Evolutionary conservation across 371 early-diverging fungal species (phyloP), one percentile per base, ranked within the genome.

Genomic region (Mucor velutinosus): DNA sequence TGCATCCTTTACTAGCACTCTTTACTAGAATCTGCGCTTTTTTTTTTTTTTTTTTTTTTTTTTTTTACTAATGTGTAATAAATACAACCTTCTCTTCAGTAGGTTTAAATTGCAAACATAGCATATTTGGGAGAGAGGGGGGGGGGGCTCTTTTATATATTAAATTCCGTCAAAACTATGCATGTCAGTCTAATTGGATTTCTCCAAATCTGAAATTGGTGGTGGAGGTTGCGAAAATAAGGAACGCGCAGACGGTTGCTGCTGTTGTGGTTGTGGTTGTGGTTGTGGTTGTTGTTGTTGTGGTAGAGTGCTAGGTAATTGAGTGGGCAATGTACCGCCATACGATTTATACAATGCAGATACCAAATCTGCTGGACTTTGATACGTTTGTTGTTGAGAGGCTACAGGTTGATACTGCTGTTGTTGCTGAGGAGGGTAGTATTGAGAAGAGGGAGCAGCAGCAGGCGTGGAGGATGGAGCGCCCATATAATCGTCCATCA

Each of bases 261-360:
- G 45, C 4, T 29, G 58, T 14, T n/a, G 57, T 57, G 8, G 58
- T 35, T 58, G 58, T 11, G 21, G 33, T 57, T 12, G 58, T 32
- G n/a, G 55, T 21, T 14, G 37, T 1, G 12, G 47, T 7, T 58
- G 33, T 6, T 7, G 25, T 21, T 19, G 35, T 15, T 62, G 62
- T 12, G 51, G 25, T 23, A 51, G 25, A 4, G 51, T 25, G 12
- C 25, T 25, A 21, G 55, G 63, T 63, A 63, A 39, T 27, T 53
- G 51, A 14, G 63, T 63, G 25, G 63, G 63, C 17, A 63, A 55
- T 39, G 35, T 23, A 39, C 63, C 63, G 23, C 51, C 51, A 27
- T 63, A 63, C 17, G 63, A 63, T 37, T 51, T 51, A 37, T 53
- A 63, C n/a, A 65, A 47, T 35, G 58, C 65, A 47, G 65, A 64